These are phyloP conservation scores for Blastomyces silverae DNA, from an alignment of 2,329 filamentous ascomycete genomes.

Conservation along the genomic window DNA sequence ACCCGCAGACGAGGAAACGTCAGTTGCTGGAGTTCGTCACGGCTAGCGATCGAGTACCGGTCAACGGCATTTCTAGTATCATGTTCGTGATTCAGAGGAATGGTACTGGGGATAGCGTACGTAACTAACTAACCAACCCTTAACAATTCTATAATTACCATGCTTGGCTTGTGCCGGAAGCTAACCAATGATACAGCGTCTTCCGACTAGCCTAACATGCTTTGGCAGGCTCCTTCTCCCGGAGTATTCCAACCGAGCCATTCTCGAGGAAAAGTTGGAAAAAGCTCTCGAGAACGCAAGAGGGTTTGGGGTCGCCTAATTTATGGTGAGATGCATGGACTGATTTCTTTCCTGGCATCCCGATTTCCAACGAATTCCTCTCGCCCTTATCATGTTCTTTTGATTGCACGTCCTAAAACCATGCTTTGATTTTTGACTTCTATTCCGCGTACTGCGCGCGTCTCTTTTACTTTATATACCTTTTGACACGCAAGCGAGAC, in stretches of 20 bases:
- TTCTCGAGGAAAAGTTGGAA: slow-evolving; percentile 66
- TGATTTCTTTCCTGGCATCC: not conserved
- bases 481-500: not conserved
- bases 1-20: slow-evolving; percentile 58
- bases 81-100: slow-evolving; percentile 79
- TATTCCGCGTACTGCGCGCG: not conserved
- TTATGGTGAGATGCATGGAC: not conserved
- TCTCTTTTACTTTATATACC: not conserved
- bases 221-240: slow-evolving; percentile 84
- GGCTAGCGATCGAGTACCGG: slow-evolving; percentile 80
- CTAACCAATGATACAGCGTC: slow-evolving; percentile 28
- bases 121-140: slow-evolving; percentile 20
- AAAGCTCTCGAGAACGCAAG: slow-evolving; percentile 82
- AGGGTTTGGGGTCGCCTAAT: slow-evolving; percentile 76
- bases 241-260: slow-evolving; percentile 65
- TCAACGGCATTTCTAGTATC: slow-evolving; percentile 74
- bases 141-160: not conserved
- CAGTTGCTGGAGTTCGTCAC: slow-evolving; percentile 90
- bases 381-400: not conserved
- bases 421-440: not conserved
- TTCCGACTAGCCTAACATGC: slow-evolving; percentile 89
- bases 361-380: not conserved
- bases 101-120: slow-evolving; percentile 53
- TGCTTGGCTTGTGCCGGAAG: not conserved
- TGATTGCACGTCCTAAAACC: not conserved